A percentile compares a stretch with the other conserved stretches of the same genome.
Evolutionary conservation across 495 filamentous ascomycete genomes (phyloP).

Genomic region (Xylaria grammica): DNA sequence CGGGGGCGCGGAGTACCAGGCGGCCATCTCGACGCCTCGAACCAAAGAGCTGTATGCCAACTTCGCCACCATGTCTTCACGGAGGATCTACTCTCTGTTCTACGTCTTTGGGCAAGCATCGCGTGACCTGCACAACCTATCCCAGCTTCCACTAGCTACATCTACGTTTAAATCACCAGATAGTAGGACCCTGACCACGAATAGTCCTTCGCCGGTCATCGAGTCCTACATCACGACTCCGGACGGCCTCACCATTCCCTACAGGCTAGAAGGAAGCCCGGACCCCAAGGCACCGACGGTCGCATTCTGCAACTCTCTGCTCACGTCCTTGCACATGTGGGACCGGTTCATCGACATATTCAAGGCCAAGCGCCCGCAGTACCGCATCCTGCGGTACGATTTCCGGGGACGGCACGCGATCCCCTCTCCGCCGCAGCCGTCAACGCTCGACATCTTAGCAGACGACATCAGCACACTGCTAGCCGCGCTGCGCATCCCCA

Average conservation of each 20-base stretch:
- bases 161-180: slow-evolving; percentile 61
- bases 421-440: slow-evolving; percentile 42
- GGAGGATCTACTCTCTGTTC: slow-evolving; percentile 70
- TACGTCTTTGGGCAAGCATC: slow-evolving; percentile 79
- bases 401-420: slow-evolving; percentile 67
- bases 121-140: slow-evolving; percentile 62
- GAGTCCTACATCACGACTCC: slow-evolving; percentile 68
- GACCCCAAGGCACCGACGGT: slow-evolving; percentile 69
- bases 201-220: slow-evolving; percentile 53
- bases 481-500: slow-evolving; percentile 62
- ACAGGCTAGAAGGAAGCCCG: slow-evolving; percentile 73
- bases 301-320: slow-evolving; percentile 75
- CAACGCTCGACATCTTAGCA: slow-evolving; percentile 67
- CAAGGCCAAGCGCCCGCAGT: slow-evolving; percentile 60
- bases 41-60: slow-evolving; percentile 58
- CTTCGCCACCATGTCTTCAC: slow-evolving; percentile 59
- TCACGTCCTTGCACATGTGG: slow-evolving; percentile 78
- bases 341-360: slow-evolving; percentile 69
- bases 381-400: slow-evolving; percentile 74
- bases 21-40: slow-evolving; percentile 64
- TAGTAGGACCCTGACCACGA: slow-evolving; percentile 53
- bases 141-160: slow-evolving; percentile 35
- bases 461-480: slow-evolving; percentile 66
- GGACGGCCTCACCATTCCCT: slow-evolving; percentile 71
- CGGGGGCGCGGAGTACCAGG: slow-evolving; percentile 65